Evolutionary conservation across 139 green algal species (phyloP), one percentile per base, ranked within the genome.

Genomic region (Raphidocelis subcapitata): DNA sequence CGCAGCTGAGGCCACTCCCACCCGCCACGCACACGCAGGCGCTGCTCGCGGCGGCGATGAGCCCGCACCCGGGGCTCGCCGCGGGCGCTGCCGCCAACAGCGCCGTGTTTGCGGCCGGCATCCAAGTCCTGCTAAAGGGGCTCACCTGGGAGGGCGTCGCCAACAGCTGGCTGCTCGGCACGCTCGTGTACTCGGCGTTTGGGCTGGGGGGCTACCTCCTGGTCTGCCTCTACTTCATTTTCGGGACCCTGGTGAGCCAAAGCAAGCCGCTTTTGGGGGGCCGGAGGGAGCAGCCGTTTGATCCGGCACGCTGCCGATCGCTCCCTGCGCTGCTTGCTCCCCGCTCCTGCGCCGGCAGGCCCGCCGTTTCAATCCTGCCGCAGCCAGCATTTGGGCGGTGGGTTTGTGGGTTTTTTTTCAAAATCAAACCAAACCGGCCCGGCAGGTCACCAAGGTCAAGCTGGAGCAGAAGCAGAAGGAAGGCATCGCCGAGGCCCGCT

Each of bases 171-270:
- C 55, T 95, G 23, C 86, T 98, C 37, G 94, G 94, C 0, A 80
- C 81, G 15, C 60, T 77, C 3, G 67, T 88, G 0, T 96, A 84
- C 67, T 71, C 85, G 4, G 94, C 94, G 2, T 98, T 98, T 82
- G 94, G 94, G 1, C 20, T 56, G 0, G 78, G 84, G 0, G 92
- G 89, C 1, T 98, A 96, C 74, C 5, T 69, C 8, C 81, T 98
- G 0, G 89, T 98, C 5, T 97, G 92, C 82, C 57, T 95, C 0
- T 99, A 99, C 87, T 99, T 99, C 75, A 79, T 97, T n/a, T 62
- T 95, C 16, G 93, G 93, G 10, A 93, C 90, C 1, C 56, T 86
- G 76, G 91, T 93, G 56, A 62, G 82, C 37, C n/a, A n/a, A n/a
- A n/a, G n/a, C n/a, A n/a, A n/a, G n/a, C 5, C 8, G 10, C 57